These are phyloP conservation scores for Lentinula sp. DNA, from an alignment of 768 basidiomycete species.

Conservation along the genomic window DNA sequence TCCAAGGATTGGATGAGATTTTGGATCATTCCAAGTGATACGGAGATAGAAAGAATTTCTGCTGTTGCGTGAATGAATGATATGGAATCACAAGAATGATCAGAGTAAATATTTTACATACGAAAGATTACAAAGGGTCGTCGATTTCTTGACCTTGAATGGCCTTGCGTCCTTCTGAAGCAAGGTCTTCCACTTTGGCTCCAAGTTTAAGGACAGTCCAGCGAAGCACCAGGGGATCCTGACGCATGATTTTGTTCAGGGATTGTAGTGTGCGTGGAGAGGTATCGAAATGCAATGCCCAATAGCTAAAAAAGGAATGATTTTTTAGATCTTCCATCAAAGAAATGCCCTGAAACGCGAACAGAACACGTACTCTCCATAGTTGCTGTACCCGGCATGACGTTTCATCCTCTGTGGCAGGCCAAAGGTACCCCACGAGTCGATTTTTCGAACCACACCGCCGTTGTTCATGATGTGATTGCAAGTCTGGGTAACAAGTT, in stretches of 20 bases:
- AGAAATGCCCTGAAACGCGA: not conserved
- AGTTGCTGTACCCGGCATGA: conserved; percentile 45
- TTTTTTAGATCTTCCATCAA: not conserved
- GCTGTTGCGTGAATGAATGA: conserved; percentile 12
- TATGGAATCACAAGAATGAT: not conserved
- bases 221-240: conserved; percentile 78
- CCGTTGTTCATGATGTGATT: conserved; percentile 67
- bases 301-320: conserved; percentile 51
- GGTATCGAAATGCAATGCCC: conserved; percentile 88
- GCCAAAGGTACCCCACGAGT: conserved; percentile 66
- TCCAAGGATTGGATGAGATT: conserved; percentile 20
- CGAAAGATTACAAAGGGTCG: not conserved
- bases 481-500: conserved; percentile 66
- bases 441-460: conserved; percentile 76
- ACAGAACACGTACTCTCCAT: conserved; percentile 67
- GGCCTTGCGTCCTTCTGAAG: conserved; percentile 41
- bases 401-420: conserved; percentile 72
- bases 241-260: conserved; percentile 62
- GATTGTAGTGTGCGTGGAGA: conserved; percentile 62
- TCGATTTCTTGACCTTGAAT: conserved; percentile 19
- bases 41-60: conserved; percentile 11
- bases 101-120: conserved; percentile 1
- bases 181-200: conserved; percentile 64
- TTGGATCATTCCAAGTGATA: conserved; percentile 12
- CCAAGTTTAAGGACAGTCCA: conserved; percentile 80